Evolutionary conservation across 257 asterid genomes (phyloP), one percentile per base, ranked within the genome.

Genomic region (Fraxinus excelsior): DNA sequence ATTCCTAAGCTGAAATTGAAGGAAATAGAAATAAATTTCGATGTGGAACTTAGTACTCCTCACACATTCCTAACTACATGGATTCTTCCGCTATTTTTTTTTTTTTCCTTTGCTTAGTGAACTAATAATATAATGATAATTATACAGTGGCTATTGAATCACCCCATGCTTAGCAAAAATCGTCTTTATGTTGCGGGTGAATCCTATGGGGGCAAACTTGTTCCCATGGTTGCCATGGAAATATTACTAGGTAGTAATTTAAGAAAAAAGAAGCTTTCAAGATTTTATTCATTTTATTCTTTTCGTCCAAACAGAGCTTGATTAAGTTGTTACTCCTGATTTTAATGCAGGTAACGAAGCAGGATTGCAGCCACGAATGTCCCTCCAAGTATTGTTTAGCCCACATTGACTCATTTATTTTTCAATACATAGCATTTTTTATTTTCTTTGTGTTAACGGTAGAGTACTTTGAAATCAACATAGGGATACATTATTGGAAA

Each of bases 141-240:
- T 4, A 1, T 84, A 84, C 91, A 91, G 94, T 91, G 96, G 96
- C 19, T 91, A 67, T 74, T 78, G 53, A 78, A 70, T 9, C 93
- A 88, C 75, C 88, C 90, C 0, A 37, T 1, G 23, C 88, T 87
- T 70, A 29, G 44, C 13, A 72, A 82, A n/a, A 86, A 87, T 74
- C 88, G 78, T 5, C 40, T 91, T 0, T 89, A 77, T 75, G 35
- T 91, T 73, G 87, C 78, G 2, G 91, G 94, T 7, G 92, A 87
- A 65, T 91, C 96, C 21, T 87, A 91, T 25, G 91, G 85, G 19
- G 92, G 89, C 77, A 82, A 79, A 42, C 70, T 83, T 31, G 80
- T 56, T 31, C 89, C 92, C 6, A 70, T 87, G 82, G 70, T 89
- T 19, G 87, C 83, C 28, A 74, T 70, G 1, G 83, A 78, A 66